Conservation (phyloP, 352 stramenopile species). For the Globisporangium nunn region DNA sequence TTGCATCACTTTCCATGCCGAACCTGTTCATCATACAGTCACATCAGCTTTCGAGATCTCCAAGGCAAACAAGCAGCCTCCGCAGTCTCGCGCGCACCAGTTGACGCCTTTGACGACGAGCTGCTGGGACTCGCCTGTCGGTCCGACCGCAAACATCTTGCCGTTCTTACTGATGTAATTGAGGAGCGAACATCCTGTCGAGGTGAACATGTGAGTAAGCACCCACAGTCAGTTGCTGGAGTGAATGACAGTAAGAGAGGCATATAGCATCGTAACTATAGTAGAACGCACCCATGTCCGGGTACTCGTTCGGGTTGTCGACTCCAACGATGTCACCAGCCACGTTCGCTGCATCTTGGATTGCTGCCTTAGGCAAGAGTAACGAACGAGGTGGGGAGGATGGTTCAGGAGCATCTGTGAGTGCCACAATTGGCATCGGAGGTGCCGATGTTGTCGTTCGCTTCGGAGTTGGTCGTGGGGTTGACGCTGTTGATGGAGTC, state of each 20-base stretch:
- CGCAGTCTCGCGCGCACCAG: slow-evolving; percentile 3
- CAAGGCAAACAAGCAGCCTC: neutral
- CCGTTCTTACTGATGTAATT: slow-evolving; percentile 23
- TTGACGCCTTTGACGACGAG: slow-evolving; percentile 14
- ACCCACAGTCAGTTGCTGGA: neutral
- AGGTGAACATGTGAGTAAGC: neutral
- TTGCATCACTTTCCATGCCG: slow-evolving; percentile 21
- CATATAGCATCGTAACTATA: neutral
- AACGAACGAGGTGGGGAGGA: neutral
- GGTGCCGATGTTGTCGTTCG: slow-evolving; percentile 2
- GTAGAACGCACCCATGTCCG: slow-evolving; percentile 5
- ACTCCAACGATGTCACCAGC: neutral
- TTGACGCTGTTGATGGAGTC: neutral
- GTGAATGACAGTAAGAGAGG: neutral
- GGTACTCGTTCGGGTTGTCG: slow-evolving; percentile 7
- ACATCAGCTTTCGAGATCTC: neutral
- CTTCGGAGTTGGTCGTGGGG: neutral
- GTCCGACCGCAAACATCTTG: slow-evolving; percentile 14
- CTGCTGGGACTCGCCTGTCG: slow-evolving; percentile 8
- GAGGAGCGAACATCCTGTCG: slow-evolving; percentile 10
- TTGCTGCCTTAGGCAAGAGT: slow-evolving; percentile 1
- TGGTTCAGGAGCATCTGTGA: neutral
- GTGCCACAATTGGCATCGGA: neutral
- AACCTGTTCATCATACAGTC: slow-evolving; percentile 1
- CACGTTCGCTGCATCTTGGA: neutral